A percentile compares a stretch with the other conserved stretches of the same genome.
phyloP scores from a whole-genome alignment of 805 yeast genomes.

The Saccharomycopsis capsularis region DNA sequence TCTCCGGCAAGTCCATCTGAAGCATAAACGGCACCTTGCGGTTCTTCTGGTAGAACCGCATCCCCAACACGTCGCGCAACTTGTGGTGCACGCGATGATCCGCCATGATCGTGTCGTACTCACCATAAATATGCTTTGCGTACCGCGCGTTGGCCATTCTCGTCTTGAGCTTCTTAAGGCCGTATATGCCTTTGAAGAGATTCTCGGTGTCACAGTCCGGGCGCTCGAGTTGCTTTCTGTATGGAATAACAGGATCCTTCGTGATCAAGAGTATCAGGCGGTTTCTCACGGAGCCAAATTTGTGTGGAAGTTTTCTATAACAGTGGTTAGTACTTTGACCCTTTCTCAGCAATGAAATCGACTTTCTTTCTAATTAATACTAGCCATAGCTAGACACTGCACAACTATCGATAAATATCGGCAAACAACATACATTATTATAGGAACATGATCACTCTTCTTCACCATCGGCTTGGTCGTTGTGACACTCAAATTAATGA shows the following conservation, averaged over 20 bases:
- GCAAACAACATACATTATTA: conserved; percentile 35
- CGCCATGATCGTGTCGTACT: conserved; percentile 59
- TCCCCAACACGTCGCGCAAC: conserved; percentile 52
- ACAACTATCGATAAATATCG: neutral
- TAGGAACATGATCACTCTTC: conserved; percentile 44
- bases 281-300: conserved; percentile 42
- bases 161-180: conserved; percentile 50
- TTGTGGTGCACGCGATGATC: conserved; percentile 63
- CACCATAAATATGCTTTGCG: conserved; percentile 44
- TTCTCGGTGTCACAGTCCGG: conserved; percentile 54
- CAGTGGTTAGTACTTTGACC: neutral
- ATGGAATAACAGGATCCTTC: conserved; percentile 62
- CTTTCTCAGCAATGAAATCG: too few relatives aligned
- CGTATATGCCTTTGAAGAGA: conserved; percentile 50
- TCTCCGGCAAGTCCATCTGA: conserved; percentile 38
- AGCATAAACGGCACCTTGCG: conserved; percentile 64
- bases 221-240: conserved; percentile 40
- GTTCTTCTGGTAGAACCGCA: conserved; percentile 53
- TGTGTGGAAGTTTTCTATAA: conserved; percentile 41
- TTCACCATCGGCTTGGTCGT: conserved; percentile 39
- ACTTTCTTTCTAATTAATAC: too few relatives aligned
- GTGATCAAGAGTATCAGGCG: conserved; percentile 56
- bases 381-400: too few relatives aligned
- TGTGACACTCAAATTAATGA: conserved; percentile 39
- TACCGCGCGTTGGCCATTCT: conserved; percentile 38